Percentiles rank a stretch among this genome's conserved stretches.
Evolutionary conservation across 1,139 yeast genomes (phyloP).

Genomic region (Saccharomyces hybrid): DNA sequence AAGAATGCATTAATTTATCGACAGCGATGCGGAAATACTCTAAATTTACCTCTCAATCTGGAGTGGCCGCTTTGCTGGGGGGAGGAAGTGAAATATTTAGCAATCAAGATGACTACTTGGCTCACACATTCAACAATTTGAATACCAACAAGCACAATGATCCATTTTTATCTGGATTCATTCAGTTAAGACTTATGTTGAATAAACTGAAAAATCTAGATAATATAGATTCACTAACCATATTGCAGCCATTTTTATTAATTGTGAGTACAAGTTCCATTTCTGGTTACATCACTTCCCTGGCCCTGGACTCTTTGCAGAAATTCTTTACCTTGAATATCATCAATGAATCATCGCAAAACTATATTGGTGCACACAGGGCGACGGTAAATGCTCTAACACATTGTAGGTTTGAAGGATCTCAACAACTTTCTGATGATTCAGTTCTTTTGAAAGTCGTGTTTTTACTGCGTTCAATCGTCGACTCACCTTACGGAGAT

Average conservation of each 20-base stretch:
- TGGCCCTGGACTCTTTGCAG: conserved; percentile 69
- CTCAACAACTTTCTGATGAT: conserved; percentile 89
- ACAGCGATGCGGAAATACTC: conserved; percentile 81
- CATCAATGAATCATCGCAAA: conserved; percentile 38
- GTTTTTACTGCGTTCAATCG: conserved; percentile 59
- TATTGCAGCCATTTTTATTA: conserved; percentile 77
- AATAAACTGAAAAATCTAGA: conserved; percentile 46
- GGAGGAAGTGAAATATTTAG: conserved; percentile 38
- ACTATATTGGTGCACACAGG: conserved; percentile 41
- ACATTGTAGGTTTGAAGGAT: conserved; percentile 92
- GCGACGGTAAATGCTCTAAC: conserved; percentile 67
- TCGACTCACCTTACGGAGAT: conserved; percentile 56
- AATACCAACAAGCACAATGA: conserved; percentile 35
- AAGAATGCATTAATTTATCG: conserved; percentile 79
- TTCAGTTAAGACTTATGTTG: conserved; percentile 64
- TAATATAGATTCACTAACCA: conserved; percentile 58
- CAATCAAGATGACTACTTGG: conserved; percentile 21
- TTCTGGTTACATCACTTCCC: conserved; percentile 75
- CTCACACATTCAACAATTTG: conserved; percentile 14
- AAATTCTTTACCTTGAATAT: conserved; percentile 60
- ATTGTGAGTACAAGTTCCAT: conserved; percentile 81
- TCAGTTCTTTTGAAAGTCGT: conserved; percentile 81
- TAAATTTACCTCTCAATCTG: conserved; percentile 41
- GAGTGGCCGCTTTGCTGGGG: conserved; percentile 81
- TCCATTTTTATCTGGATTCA: conserved; percentile 71